Base-by-base conservation (phyloP, 1,284 basidiomycete species). In the Ustilago loliicola region DNA sequence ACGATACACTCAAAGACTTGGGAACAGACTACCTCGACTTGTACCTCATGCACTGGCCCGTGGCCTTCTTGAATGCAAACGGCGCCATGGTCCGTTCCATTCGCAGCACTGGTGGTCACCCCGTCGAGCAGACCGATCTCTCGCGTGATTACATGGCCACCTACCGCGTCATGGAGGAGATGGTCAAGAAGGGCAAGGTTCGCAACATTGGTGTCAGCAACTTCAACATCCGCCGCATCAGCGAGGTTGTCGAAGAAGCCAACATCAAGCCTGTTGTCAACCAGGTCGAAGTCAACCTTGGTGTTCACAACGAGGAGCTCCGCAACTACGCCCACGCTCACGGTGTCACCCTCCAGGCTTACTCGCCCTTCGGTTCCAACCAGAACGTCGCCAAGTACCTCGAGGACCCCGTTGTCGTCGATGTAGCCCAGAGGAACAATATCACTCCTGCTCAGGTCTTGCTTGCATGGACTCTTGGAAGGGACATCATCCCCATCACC, bases 11-110 rank as follows among this genome's bases (percentile, higher is more conserved):
- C 64, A 88, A 89, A 80, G 90, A 91, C 81, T 90, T 96, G 48
- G 90, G 90, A 61, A 90, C 92, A 2, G 89, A 90, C 54, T 94
- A 95, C 87, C 89, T 95, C 66, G 93, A 95, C 86, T 88, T 95
- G 62, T 93, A 91, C 85, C 89, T 95, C 66, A 91, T 94, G 91
- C 93, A 94, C 88, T 94, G 91, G 91, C 81, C 81, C 23, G 81
- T 82, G 15, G 81, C 81, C 19, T 82, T 82, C 71, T 60, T 79
- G 68, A 82, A 82, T 61, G 55, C 81, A n/a, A 81, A 77, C 55
- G 72, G 72, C 25, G 68, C 80, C 34, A 77, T 76, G 68, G 60
- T 82, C 36, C 42, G 66, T 40, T 79, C 81, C 23, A 65, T 82
- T 57, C 77, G 78, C 52, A 75, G 72, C 60, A 76, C 77, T 10